Evolutionary conservation across 805 yeast genomes (phyloP).

Genomic region (Deakozyma indianensis): DNA sequence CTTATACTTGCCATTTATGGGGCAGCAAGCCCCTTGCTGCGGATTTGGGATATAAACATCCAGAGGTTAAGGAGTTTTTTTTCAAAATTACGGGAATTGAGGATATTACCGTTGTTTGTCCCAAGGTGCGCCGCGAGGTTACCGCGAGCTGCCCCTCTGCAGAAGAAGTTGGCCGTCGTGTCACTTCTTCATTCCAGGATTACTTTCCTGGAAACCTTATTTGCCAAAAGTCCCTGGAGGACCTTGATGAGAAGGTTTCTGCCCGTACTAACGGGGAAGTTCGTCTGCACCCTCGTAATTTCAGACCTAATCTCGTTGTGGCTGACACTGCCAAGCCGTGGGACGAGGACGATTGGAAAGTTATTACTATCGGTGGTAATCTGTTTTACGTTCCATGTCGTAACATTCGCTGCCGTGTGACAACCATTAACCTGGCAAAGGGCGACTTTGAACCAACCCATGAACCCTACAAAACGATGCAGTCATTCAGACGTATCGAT

Average conservation of each 20-base stretch:
- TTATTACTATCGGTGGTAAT: constrained; percentile 12
- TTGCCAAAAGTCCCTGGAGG: constrained; percentile 14
- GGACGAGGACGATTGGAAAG: constrained; percentile 22
- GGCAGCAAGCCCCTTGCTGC: constrained; percentile 12
- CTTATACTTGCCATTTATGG: constrained; percentile 15
- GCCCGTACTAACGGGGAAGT: constrained; percentile 10
- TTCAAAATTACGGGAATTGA: constrained; percentile 2
- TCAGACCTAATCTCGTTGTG: constrained; percentile 20
- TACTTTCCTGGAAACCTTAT: constrained; percentile 18
- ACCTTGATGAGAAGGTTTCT: constrained; percentile 12
- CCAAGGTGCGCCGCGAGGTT: constrained; percentile 13
- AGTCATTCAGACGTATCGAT: constrained; percentile 18
- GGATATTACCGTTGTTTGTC: constrained; percentile 12
- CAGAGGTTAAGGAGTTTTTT: constrained; percentile 9
- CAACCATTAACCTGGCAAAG: constrained; percentile 16
- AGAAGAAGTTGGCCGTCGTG: constrained; percentile 6
- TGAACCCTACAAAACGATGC: constrained; percentile 19
- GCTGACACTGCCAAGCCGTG: constrained; percentile 17
- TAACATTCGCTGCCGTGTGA: constrained; percentile 19
- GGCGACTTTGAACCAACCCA: constrained; percentile 13
- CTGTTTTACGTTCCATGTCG: constrained; percentile 15
- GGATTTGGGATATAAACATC: constrained; percentile 11
- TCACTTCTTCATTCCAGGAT: constrained; percentile 17
- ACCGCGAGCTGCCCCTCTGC: constrained; percentile 7
- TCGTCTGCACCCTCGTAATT: constrained; percentile 12